phyloP scores from a whole-genome alignment of 345 rosid species.

The Rhodamnia rubescens region DNA sequence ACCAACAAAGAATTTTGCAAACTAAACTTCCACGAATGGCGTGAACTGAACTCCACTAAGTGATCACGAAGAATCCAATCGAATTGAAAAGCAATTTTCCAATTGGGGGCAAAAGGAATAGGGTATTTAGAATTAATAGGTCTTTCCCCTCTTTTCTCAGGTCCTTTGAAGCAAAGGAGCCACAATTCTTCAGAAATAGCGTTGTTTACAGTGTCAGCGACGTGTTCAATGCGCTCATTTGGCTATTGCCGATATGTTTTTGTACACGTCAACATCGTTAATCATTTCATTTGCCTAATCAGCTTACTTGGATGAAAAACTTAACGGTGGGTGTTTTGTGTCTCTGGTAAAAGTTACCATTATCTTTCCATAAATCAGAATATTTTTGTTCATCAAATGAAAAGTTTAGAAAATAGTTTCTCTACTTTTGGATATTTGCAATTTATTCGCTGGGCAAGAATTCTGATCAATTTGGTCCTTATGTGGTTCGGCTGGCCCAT shows the following conservation, averaged over 20 bases:
- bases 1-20: not conserved
- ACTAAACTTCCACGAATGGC: not conserved
- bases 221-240: not conserved
- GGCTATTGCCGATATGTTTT: not conserved
- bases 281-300: not conserved
- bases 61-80: not conserved
- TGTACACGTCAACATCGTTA: not conserved
- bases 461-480: too few relatives aligned
- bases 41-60: not conserved
- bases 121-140: not conserved
- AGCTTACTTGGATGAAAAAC: not conserved
- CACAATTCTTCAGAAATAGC: not conserved
- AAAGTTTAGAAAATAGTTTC: too few relatives aligned
- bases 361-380: too few relatives aligned
- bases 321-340: not conserved
- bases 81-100: not conserved
- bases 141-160: not conserved
- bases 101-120: not conserved
- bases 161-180: not conserved
- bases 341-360: not conserved
- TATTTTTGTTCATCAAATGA: too few relatives aligned
- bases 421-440: too few relatives aligned
- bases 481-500: too few relatives aligned
- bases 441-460: too few relatives aligned
- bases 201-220: not conserved